Base-by-base conservation (phyloP, 2,329 filamentous ascomycete species). In the Amauroascus verrucosus region DNA sequence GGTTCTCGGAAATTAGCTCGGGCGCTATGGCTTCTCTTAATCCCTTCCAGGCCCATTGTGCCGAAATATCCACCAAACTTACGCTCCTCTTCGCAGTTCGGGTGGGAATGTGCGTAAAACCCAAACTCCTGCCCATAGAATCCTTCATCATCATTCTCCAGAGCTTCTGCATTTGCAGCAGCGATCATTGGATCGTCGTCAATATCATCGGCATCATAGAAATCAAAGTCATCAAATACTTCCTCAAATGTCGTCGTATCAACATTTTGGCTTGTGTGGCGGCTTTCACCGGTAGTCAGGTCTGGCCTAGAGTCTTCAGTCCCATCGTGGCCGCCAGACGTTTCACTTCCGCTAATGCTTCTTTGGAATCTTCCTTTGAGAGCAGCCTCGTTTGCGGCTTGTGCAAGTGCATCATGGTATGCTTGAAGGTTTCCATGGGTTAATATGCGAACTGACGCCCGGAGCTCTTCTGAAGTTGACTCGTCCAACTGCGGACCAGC, bases 41-140 rank as follows among this genome's bases (percentile, higher is more conserved):
- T 62, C 2, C 75, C 75, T 54, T 83, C 78, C 14, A 84, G 70
- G 1, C 84, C 84, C 18, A 84, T 82, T 0, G 86, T 81, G 1
- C 88, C 88, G 64, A 97, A 97, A 69, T 88, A 95, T 18, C 93
- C 93, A 26, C 93, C 93, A 60, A 88, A 86, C 13, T 82, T 78
- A 60, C 85, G 86, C 52, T 85, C 72, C 6, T 75, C 70, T 37
- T 73, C 72, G 53, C 72, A 71, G 28, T 71, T 73, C 18, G 74
- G 75, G 45, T 75, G 66, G 9, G 70, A 67, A 16, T 71, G 69
- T 22, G 90, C 88, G 67, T 95, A 98, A 67, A 98, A 98, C 0
- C 89, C 90, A 64, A 98, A 98, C 66, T 98, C 93, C 60, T 89
- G 85, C 0, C 93, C 93, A 64, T 98, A 98, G 73, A 93, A 94